phyloP scores from a whole-genome alignment of 768 basidiomycete species.

The Suillus weaverae region DNA sequence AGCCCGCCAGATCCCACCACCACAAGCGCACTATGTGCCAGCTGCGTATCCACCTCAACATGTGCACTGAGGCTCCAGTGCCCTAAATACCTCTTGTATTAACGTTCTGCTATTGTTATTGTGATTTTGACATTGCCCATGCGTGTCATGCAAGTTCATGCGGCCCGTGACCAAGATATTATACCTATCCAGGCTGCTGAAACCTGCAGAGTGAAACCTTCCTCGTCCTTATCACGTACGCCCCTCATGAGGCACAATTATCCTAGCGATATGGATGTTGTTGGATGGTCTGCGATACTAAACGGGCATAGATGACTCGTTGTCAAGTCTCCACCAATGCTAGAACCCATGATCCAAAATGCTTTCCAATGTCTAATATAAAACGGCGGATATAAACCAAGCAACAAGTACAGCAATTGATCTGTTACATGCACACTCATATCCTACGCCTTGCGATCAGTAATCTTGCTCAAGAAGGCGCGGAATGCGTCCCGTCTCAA shows the following conservation, averaged over 20 bases:
- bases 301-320: neutral
- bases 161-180: no score
- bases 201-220: neutral
- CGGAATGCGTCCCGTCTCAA: slow-evolving; percentile 73
- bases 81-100: neutral
- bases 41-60: slow-evolving; percentile 13
- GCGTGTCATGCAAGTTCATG: neutral
- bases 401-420: neutral
- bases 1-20: slow-evolving; percentile 10
- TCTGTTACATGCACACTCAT: neutral
- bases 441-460: slow-evolving; percentile 37
- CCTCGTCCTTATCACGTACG: neutral
- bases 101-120: neutral
- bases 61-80: neutral
- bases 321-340: neutral
- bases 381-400: neutral
- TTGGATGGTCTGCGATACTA: neutral
- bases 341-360: neutral
- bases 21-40: slow-evolving; percentile 16
- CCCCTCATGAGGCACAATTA: neutral
- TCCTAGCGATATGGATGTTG: neutral
- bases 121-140: neutral
- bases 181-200: neutral
- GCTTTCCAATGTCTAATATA: neutral
- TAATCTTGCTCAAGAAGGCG: slow-evolving; percentile 86